Percentiles rank a stretch among this genome's conserved stretches.
Conservation (phyloP, 805 yeast genomes). For the Candida chauliodis region DNA sequence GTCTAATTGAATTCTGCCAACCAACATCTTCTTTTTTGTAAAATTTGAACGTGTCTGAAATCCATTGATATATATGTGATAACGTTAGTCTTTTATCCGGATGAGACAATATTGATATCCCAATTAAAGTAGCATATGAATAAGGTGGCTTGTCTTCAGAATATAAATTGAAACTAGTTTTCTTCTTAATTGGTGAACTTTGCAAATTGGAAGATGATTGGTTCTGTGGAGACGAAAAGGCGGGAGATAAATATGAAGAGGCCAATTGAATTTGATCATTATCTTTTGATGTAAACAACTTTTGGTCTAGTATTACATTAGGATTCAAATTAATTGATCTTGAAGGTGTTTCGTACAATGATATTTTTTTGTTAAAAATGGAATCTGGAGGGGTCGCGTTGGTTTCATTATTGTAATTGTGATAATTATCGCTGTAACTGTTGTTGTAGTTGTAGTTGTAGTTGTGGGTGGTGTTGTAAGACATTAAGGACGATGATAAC, state of each 20-base stretch:
- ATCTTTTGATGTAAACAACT: not conserved
- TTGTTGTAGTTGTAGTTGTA: not conserved
- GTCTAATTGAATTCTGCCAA: conserved; percentile 97
- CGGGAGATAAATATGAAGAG: conserved; percentile 29
- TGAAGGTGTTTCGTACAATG: conserved; percentile 9
- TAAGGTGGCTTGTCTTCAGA: conserved; percentile 82
- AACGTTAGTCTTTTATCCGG: conserved; percentile 44
- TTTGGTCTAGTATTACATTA: conserved; percentile 5
- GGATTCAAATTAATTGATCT: conserved; percentile 9
- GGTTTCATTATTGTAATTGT: not conserved
- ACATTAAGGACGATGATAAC: not conserved
- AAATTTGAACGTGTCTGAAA: conserved; percentile 76
- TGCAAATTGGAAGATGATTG: no score
- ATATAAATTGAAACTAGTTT: conserved; percentile 36
- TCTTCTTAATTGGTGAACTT: conserved; percentile 11
- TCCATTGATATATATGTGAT: conserved; percentile 87
- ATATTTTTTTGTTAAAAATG: conserved; percentile 4
- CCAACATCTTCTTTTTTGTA: conserved; percentile 85
- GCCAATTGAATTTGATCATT: not conserved
- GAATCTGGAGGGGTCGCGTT: conserved; percentile 8
- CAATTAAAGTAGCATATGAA: conserved; percentile 90
- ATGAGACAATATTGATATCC: conserved; percentile 87
- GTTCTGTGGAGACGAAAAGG: conserved; percentile 47
- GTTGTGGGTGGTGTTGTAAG: not conserved
- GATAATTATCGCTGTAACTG: not conserved